These are phyloP conservation scores for Zalaria obscura DNA, from an alignment of 2,329 filamentous ascomycete species.

Conservation along the genomic window DNA sequence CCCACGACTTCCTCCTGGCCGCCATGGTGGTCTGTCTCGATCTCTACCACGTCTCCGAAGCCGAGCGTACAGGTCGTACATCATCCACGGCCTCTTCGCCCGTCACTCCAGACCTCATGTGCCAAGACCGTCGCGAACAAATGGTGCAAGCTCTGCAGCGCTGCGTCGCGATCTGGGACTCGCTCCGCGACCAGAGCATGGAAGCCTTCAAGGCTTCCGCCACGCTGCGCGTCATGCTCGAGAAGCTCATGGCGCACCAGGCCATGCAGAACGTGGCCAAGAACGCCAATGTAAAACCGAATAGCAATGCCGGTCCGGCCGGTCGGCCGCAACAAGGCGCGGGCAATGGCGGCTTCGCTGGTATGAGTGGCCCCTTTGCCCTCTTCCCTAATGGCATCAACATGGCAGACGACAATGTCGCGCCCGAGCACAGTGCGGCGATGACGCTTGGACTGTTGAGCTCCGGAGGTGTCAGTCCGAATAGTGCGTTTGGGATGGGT, in stretches of 20 bases:
- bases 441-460: conserved; percentile 59
- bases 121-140: conserved; percentile 42
- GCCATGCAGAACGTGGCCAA: conserved; percentile 7
- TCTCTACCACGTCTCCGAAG: conserved; percentile 52
- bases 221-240: conserved; percentile 70
- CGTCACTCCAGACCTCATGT: conserved; percentile 23
- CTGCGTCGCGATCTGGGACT: conserved; percentile 67
- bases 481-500: conserved; percentile 13
- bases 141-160: conserved; percentile 65
- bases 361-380: conserved; percentile 9
- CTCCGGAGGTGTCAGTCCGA: conserved; percentile 44
- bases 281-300: conserved; percentile 4
- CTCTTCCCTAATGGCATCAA: conserved; percentile 16
- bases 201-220: conserved; percentile 80
- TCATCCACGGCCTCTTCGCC: conserved; percentile 10
- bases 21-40: conserved; percentile 77
- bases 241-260: conserved; percentile 50
- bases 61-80: conserved; percentile 20
- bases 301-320: conserved; percentile 5
- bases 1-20: conserved; percentile 73
- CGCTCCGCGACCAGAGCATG: conserved; percentile 61
- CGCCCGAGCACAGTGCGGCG: conserved; percentile 48
- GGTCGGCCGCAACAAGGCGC: conserved; percentile 4
- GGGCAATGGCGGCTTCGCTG: not conserved
- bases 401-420: conserved; percentile 32